Percentiles rank a stretch among this genome's conserved stretches.
These are phyloP conservation scores for Hemileccinum rubropunctum DNA, from an alignment of 768 basidiomycete genomes.

Conservation along the genomic window DNA sequence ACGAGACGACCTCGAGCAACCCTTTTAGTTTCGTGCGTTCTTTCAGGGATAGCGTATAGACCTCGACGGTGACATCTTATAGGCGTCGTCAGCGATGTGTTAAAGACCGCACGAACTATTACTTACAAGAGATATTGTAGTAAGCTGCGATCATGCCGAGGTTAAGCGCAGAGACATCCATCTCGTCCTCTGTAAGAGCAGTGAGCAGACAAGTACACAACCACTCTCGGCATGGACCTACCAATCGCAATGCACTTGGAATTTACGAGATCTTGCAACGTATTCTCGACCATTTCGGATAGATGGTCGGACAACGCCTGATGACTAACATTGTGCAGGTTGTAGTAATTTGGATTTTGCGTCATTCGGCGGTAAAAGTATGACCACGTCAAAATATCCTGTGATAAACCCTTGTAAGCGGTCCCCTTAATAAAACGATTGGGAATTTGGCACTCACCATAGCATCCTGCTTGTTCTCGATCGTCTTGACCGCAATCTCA, in stretches of 20 bases:
- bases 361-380: conserved; percentile 98
- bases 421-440: neutral
- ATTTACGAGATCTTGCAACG: conserved; percentile 84
- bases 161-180: conserved; percentile 90
- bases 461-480: conserved; percentile 98
- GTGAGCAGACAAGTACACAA: neutral
- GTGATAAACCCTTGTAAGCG: neutral
- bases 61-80: conserved; percentile 92
- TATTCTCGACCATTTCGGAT: conserved; percentile 93
- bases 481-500: conserved; percentile 97
- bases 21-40: conserved; percentile 97
- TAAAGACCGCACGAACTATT: neutral
- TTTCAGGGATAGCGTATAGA: conserved; percentile 92
- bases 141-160: conserved; percentile 98
- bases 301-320: conserved; percentile 94
- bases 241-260: conserved; percentile 95
- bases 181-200: conserved; percentile 67
- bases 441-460: conserved; percentile 53
- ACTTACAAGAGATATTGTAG: conserved; percentile 88
- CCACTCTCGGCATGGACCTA: conserved; percentile 29
- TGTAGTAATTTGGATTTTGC: conserved; percentile 95
- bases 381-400: conserved; percentile 98
- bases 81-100: neutral
- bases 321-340: conserved; percentile 91
- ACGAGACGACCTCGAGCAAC: conserved; percentile 93